Conservation (phyloP, 352 stramenopile genomes). For the Thalassiosira tumida region DNA sequence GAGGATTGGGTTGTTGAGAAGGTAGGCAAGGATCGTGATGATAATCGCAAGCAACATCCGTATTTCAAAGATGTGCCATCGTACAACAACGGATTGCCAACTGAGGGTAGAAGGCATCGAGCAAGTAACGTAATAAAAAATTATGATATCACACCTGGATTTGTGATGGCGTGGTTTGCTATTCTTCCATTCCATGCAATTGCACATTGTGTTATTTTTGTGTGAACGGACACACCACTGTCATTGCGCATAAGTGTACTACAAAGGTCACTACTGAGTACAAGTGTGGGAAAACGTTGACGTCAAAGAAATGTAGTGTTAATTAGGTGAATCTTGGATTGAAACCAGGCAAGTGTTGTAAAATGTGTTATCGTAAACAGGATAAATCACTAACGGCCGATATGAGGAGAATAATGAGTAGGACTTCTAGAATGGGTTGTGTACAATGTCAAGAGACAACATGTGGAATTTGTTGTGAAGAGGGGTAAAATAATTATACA, state of each 20-base stretch:
- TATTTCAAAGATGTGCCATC: neutral
- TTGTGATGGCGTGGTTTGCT: constrained; percentile 55
- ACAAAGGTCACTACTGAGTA: neutral
- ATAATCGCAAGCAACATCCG: constrained; percentile 9
- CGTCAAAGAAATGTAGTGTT: neutral
- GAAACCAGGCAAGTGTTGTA: neutral
- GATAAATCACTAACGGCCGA: neutral
- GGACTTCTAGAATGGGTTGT: neutral
- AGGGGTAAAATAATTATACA: neutral
- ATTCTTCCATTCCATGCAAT: constrained; percentile 60
- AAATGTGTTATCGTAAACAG: constrained; percentile 8
- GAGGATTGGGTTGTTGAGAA: constrained; percentile 58
- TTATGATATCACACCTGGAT: constrained; percentile 37
- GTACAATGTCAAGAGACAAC: neutral
- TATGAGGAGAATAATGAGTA: neutral
- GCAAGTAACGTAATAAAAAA: constrained; percentile 25
- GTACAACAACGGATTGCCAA: too few species aligned
- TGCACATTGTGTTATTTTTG: constrained; percentile 67
- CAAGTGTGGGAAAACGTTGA: neutral
- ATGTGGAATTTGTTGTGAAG: neutral
- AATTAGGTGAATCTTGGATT: neutral
- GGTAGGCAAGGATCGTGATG: constrained; percentile 24
- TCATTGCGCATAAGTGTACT: too few species aligned
- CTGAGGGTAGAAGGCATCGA: constrained; percentile 7
- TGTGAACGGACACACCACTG: constrained; percentile 36